Base-by-base conservation (phyloP, 768 basidiomycete species). In the Suillus discolor region DNA sequence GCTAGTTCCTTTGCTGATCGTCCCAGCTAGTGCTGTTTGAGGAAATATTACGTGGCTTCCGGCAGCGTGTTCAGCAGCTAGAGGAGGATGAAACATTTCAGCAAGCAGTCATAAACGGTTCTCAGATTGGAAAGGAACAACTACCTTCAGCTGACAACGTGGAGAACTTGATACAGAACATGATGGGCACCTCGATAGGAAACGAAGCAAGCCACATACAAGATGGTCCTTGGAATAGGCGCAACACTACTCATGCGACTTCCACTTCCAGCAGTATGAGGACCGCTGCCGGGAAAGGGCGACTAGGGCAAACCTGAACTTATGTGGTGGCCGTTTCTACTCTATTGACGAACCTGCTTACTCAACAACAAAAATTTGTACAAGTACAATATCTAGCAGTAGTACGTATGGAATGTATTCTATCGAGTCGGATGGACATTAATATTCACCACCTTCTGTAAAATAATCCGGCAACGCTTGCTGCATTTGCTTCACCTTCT, bases 391-490 rank as follows among this genome's bases (percentile, higher is more conserved):
- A 25, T 41, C 25, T 31, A 60, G 18, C 25, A 60, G 16, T 60
- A 59, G 16, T 60, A 59, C 6, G 9, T 41, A 41, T 59, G 25
- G 20, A 55, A 34, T 25, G 25, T 41, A 42, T 11, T 60, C 12
- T 42, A 28, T 39, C 38, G 18, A 44, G 25, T 23, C 20, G 5
- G 31, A 4, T n/a, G 25, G 16, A n/a, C 20, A 60, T 74, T 51
- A 75, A 62, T 77, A 72, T 63, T 78, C 75, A n/a, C 75, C 75
- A 28, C 65, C 62, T 78, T 81, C 71, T 67, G 72, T 68, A 71
- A 92, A 92, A 72, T 84, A 89, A 67, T 90, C 88, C 0, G 89
- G 83, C 49, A 92, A 72, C 2, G 79, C 81, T 28, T 89, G 85
- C 68, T 86, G 87, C 15, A 89, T 80, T 15, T 78, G 77, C 73